These are phyloP conservation scores for Phaffia rhodozyma DNA, from an alignment of 1,284 basidiomycete species.

Conservation along the genomic window DNA sequence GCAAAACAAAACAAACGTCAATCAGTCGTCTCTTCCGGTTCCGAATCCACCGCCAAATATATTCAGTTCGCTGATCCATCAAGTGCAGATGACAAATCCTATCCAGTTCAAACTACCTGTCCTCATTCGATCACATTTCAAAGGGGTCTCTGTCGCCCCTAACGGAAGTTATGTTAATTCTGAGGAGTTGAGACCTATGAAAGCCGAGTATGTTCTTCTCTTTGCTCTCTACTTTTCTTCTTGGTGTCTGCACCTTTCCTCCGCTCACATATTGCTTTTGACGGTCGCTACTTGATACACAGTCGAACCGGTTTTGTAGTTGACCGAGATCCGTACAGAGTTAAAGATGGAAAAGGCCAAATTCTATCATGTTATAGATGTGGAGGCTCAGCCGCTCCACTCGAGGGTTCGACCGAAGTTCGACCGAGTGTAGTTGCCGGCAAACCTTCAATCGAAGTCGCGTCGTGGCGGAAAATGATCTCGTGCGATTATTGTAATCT, in stretches of 20 bases:
- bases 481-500: constrained; percentile 92
- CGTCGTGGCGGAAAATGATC: constrained; percentile 48
- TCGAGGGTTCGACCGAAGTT: constrained; percentile 30
- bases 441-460: constrained; percentile 28
- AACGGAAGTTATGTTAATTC: constrained; percentile 13
- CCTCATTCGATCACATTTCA: constrained; percentile 79
- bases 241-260: background rate
- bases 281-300: constrained; percentile 17
- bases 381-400: constrained; percentile 57
- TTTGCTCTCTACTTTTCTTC: background rate
- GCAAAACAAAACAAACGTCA: background rate
- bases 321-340: constrained; percentile 76
- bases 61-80: constrained; percentile 49
- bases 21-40: background rate
- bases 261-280: background rate
- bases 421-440: constrained; percentile 23
- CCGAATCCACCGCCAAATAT: constrained; percentile 20
- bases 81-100: constrained; percentile 52
- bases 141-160: constrained; percentile 30
- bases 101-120: constrained; percentile 80
- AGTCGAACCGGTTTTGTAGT: constrained; percentile 82
- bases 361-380: constrained; percentile 82
- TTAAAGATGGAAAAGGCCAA: constrained; percentile 71
- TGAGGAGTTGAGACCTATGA: constrained; percentile 5
- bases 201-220: constrained; percentile 10